phyloP scores from a whole-genome alignment of 129 eudicot species.

The Arctium lappa region DNA sequence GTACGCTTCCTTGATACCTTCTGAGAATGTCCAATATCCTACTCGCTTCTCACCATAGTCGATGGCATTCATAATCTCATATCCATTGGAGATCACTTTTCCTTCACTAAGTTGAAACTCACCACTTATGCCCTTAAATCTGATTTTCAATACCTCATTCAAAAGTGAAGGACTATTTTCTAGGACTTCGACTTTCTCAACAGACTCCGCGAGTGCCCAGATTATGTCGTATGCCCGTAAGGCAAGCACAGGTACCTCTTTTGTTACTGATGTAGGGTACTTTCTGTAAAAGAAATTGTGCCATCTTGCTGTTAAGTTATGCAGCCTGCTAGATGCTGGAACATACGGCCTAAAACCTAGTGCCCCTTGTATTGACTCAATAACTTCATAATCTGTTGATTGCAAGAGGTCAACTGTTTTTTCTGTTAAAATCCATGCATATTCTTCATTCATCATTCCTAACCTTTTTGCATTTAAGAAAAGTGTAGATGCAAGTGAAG shows the following conservation, averaged over 20 bases:
- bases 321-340: constrained; percentile 28
- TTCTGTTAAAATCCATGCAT: constrained; percentile 52
- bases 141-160: constrained; percentile 13
- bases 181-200: constrained; percentile 14
- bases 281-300: not conserved
- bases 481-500: constrained; percentile 31
- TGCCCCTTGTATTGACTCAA: constrained; percentile 45
- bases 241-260: constrained; percentile 10
- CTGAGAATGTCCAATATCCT: constrained; percentile 46
- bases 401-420: constrained; percentile 17
- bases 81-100: constrained; percentile 15
- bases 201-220: constrained; percentile 30
- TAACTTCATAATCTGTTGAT: constrained; percentile 20
- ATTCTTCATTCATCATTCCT: constrained; percentile 45
- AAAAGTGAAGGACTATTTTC: not conserved
- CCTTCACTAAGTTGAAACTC: constrained; percentile 37
- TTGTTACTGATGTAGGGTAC: not conserved
- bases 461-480: constrained; percentile 34
- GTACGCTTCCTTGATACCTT: constrained; percentile 25
- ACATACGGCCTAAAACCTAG: constrained; percentile 43
- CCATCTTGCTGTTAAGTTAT: constrained; percentile 32
- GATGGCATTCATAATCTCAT: constrained; percentile 39
- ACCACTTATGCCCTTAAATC: constrained; percentile 54
- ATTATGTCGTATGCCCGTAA: constrained; percentile 34
- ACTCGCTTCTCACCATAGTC: constrained; percentile 43